These are phyloP conservation scores for Bretziella fagacearum DNA, from an alignment of 2,329 filamentous ascomycete genomes.

Conservation along the genomic window DNA sequence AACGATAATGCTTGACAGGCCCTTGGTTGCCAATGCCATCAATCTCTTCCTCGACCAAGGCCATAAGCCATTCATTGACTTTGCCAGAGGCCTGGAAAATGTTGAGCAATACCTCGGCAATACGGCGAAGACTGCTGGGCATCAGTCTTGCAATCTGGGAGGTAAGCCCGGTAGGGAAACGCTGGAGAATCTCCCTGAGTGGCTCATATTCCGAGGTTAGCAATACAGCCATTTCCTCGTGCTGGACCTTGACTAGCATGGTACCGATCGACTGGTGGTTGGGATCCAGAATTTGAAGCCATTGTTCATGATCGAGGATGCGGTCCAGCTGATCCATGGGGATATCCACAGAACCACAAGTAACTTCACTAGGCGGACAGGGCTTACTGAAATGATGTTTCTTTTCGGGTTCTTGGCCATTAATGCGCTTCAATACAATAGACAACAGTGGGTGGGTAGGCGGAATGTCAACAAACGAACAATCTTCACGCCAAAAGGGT, in stretches of 20 bases:
- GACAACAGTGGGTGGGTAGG: constrained; percentile 51
- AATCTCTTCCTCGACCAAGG: constrained; percentile 90
- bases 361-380: constrained; percentile 28
- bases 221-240: constrained; percentile 81
- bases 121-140: constrained; percentile 56
- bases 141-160: constrained; percentile 67
- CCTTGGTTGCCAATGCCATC: constrained; percentile 78
- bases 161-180: constrained; percentile 69
- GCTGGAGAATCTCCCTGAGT: constrained; percentile 67
- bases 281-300: constrained; percentile 68
- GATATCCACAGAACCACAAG: constrained; percentile 64
- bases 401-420: constrained; percentile 24
- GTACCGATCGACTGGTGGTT: constrained; percentile 63
- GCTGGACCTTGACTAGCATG: constrained; percentile 64
- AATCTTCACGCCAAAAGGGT: constrained; percentile 71
- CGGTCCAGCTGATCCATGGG: constrained; percentile 61
- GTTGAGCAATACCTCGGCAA: constrained; percentile 77
- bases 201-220: constrained; percentile 71
- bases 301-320: constrained; percentile 67
- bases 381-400: constrained; percentile 12
- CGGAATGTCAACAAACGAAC: constrained; percentile 59
- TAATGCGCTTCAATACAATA: constrained; percentile 52
- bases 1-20: constrained; percentile 55
- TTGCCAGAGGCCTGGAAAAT: constrained; percentile 87
- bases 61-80: constrained; percentile 78